These are phyloP conservation scores for Tolypocladium tundrense DNA, from an alignment of 2,329 filamentous ascomycete genomes.

Conservation along the genomic window DNA sequence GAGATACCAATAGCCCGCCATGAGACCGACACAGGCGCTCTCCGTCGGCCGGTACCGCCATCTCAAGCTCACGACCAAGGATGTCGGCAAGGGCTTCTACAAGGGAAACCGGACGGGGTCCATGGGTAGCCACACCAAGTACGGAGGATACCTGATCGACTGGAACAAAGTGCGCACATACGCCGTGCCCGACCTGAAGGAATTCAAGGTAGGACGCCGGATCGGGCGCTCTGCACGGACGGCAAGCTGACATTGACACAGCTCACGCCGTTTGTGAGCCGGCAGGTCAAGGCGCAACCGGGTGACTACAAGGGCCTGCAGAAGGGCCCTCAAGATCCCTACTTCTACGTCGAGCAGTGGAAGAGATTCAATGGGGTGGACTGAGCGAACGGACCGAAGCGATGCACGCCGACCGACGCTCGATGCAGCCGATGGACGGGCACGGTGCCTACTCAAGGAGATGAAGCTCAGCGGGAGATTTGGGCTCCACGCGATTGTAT, in stretches of 20 bases:
- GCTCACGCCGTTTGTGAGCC: conserved; percentile 72
- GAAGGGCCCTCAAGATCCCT: conserved; percentile 48
- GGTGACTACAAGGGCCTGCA: conserved; percentile 45
- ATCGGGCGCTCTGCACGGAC: background rate
- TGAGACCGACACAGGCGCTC: conserved; percentile 60
- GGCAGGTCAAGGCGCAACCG: conserved; percentile 39
- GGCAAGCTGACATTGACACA: conserved; percentile 24
- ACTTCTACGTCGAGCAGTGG: conserved; percentile 54
- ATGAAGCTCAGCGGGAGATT: background rate
- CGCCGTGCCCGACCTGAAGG: conserved; percentile 61
- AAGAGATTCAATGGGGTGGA: conserved; percentile 57
- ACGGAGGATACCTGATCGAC: conserved; percentile 76
- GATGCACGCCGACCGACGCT: background rate
- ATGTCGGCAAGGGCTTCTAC: conserved; percentile 90
- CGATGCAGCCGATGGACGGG: background rate
- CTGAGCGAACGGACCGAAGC: conserved; percentile 18
- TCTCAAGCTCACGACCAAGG: conserved; percentile 79
- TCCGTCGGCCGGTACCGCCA: conserved; percentile 60
- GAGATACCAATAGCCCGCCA: conserved; percentile 23
- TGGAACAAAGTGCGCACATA: conserved; percentile 86
- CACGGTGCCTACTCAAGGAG: background rate
- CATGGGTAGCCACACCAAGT: conserved; percentile 76
- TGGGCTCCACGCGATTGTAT: conserved; percentile 14
- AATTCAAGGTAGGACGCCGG: conserved; percentile 54
- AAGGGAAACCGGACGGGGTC: conserved; percentile 87